Conservation (phyloP, 345 rosid species). For the Cochlearia excelsa region DNA sequence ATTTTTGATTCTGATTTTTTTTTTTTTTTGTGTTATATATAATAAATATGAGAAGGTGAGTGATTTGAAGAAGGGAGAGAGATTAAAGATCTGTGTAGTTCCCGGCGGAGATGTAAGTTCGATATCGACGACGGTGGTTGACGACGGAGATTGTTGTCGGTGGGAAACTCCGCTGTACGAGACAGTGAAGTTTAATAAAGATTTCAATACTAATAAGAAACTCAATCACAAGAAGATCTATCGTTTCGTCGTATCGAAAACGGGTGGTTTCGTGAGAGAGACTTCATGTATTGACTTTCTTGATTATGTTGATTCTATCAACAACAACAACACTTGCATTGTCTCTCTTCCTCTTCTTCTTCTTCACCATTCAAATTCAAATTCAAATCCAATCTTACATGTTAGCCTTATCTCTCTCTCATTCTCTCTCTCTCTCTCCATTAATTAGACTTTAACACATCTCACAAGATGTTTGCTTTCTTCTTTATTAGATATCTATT, state of each 20-base stretch:
- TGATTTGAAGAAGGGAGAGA: slow-evolving; percentile 47
- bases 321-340: slow-evolving; percentile 40
- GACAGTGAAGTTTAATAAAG: slow-evolving; percentile 61
- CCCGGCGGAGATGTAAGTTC: slow-evolving; percentile 81
- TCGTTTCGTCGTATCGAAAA: slow-evolving; percentile 67
- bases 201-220: slow-evolving; percentile 54
- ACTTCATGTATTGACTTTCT: slow-evolving; percentile 72
- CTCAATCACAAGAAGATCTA: slow-evolving; percentile 55
- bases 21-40: no score
- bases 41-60: no score
- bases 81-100: slow-evolving; percentile 68
- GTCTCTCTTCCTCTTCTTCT: slow-evolving; percentile 63
- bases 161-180: slow-evolving; percentile 85
- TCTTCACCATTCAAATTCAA: slow-evolving; percentile 66
- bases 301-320: slow-evolving; percentile 54
- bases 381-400: slow-evolving; percentile 57
- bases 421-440: slow-evolving; percentile 26
- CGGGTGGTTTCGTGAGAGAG: slow-evolving; percentile 72
- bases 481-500: slow-evolving; percentile 53
- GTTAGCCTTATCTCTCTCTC: slow-evolving; percentile 44
- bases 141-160: slow-evolving; percentile 53
- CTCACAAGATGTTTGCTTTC: no score
- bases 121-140: slow-evolving; percentile 49
- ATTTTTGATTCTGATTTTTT: no score
- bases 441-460: slow-evolving; percentile 11